A percentile compares a stretch with the other conserved stretches of the same genome.
Conservation (phyloP, 768 basidiomycete species). For the Asterophora lycoperdoides region DNA sequence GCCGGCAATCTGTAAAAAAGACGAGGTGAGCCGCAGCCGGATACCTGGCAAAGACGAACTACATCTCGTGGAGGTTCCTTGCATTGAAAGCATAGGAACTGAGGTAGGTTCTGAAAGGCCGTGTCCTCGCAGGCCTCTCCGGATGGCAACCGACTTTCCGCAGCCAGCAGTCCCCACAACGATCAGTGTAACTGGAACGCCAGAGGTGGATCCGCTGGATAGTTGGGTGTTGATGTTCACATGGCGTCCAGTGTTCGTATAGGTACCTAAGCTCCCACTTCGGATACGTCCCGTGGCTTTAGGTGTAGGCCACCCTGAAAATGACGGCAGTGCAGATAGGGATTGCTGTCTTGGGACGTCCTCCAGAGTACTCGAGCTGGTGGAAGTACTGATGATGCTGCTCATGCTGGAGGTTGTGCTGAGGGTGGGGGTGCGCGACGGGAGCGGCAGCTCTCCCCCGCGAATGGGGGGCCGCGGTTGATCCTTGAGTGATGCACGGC, state of each 20-base stretch:
- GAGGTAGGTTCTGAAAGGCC: slow-evolving; percentile 42
- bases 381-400: slow-evolving; percentile 34
- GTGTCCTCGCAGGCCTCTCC: slow-evolving; percentile 67
- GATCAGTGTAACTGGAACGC: slow-evolving; percentile 54
- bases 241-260: slow-evolving; percentile 31
- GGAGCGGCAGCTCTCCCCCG: slow-evolving; percentile 60
- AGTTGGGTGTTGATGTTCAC: slow-evolving; percentile 34
- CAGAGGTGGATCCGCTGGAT: slow-evolving; percentile 19
- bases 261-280: slow-evolving; percentile 58
- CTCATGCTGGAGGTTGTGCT: slow-evolving; percentile 35
- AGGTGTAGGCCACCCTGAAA: slow-evolving; percentile 23
- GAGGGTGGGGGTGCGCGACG: slow-evolving; percentile 46
- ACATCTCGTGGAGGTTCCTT: slow-evolving; percentile 38
- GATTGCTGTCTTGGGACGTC: slow-evolving; percentile 35
- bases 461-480: slow-evolving; percentile 38
- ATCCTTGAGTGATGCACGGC: slow-evolving; percentile 48
- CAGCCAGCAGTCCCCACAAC: slow-evolving; percentile 76
- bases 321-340: slow-evolving; percentile 34
- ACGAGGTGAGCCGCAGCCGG: slow-evolving; percentile 2
- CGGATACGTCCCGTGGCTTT: slow-evolving; percentile 41
- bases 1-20: slow-evolving; percentile 26
- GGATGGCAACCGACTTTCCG: slow-evolving; percentile 83
- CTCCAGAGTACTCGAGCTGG: slow-evolving; percentile 33
- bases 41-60: slow-evolving; percentile 13
- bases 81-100: slow-evolving; percentile 27